Evolutionary conservation across 2,329 filamentous ascomycete genomes (phyloP).

Genomic region (Phyllosticta citribraziliensis): DNA sequence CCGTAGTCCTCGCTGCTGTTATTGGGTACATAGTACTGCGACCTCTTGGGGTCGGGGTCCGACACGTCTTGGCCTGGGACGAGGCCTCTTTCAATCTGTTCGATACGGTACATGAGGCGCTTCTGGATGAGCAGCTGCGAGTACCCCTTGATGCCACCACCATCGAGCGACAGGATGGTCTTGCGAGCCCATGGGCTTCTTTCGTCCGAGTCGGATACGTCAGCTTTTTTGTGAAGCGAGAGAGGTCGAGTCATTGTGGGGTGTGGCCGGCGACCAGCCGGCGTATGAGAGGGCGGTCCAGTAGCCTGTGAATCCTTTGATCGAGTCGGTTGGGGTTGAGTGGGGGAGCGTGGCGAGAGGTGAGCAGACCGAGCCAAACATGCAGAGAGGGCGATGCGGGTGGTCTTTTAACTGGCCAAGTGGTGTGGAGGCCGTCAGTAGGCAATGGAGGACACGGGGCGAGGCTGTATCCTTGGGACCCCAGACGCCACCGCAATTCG

Average conservation of each 20-base stretch:
- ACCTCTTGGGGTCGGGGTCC: neutral
- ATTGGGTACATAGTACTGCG: neutral
- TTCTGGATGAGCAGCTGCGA: conserved; percentile 13
- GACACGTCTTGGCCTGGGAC: neutral
- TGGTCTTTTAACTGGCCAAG: neutral
- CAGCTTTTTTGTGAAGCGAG: neutral
- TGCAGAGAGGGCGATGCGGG: neutral
- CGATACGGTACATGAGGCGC: conserved; percentile 11
- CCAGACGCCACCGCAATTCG: neutral
- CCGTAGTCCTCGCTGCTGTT: conserved; percentile 5
- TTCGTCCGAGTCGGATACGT: neutral
- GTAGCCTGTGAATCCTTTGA: neutral
- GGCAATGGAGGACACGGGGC: neutral
- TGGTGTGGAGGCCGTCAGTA: neutral
- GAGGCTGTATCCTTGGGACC: neutral
- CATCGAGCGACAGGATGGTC: conserved; percentile 6
- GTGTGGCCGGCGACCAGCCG: neutral
- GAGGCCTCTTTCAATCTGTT: conserved; percentile 7
- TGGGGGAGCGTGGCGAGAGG: neutral
- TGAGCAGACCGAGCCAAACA: neutral
- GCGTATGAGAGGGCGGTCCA: neutral
- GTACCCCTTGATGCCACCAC: conserved; percentile 15
- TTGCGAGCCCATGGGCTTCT: neutral
- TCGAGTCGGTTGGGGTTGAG: neutral
- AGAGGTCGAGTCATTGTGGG: neutral